phyloP scores from a whole-genome alignment of 371 early-diverging fungal species.

The Mortierella sp. region DNA sequence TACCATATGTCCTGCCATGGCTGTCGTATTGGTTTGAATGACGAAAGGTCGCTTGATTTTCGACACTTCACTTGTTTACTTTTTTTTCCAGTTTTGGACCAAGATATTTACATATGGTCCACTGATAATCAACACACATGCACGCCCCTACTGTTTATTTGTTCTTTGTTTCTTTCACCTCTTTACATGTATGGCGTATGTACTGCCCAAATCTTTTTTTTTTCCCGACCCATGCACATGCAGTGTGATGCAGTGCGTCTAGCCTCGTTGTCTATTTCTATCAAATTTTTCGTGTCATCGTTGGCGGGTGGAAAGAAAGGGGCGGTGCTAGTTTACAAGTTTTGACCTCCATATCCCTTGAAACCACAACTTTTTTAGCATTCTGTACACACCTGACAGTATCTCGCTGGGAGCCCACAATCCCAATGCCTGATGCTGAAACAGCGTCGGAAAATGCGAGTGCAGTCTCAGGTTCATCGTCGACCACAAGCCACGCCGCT shows the following conservation, averaged over 20 bases:
- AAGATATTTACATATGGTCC: neutral
- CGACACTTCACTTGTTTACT: neutral
- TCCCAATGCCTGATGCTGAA: neutral
- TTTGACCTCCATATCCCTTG: too few species aligned
- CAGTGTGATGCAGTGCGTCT: too few species aligned
- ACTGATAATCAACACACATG: neutral
- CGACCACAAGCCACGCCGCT: constrained; percentile 19
- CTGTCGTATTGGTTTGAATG: constrained; percentile 2
- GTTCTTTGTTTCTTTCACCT: neutral
- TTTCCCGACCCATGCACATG: neutral
- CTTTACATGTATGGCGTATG: neutral
- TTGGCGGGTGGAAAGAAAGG: neutral
- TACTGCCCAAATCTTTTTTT: neutral
- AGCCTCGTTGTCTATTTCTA: too few species aligned
- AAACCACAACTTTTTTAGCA: constrained; percentile 24
- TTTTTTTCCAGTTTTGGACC: neutral
- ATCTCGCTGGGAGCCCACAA: constrained; percentile 43
- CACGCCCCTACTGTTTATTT: neutral
- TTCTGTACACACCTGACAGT: constrained; percentile 46
- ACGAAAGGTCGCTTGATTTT: constrained; percentile 14
- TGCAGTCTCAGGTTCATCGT: neutral
- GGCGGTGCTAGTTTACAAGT: neutral
- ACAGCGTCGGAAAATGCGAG: neutral
- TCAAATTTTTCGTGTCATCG: too few species aligned
- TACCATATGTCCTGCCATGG: neutral